Base-by-base conservation (phyloP, 805 yeast genomes). In the Priceomyces castillae region DNA sequence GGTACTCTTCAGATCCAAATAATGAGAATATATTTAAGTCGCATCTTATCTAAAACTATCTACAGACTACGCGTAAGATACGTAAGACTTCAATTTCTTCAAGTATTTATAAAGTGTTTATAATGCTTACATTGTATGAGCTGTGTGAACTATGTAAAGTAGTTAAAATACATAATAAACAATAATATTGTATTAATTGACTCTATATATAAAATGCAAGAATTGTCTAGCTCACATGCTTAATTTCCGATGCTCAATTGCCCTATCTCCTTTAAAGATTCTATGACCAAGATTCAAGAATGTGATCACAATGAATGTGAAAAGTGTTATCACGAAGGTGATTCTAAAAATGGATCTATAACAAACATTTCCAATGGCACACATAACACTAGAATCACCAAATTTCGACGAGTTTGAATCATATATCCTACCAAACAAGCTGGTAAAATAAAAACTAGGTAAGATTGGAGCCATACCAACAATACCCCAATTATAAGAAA, bases 401-500 rank as follows among this genome's bases (percentile, higher is more conserved):
- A 34, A 31, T 6, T 43, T 12, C 17, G n/a, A 30, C 6, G 73
- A 59, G 39, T 65, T 56, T 12, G 71, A 60, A 57, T 86, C 95
- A 59, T 81, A 86, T 23, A 76, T 70, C 18, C 64, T 56, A 9
- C 94, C 94, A 61, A 85, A 82, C 33, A 81, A 59, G 42, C 73
- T 69, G 34, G 87, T 84, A 49, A 86, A 73, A 46, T 75, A 63
- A 49, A 77, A 76, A 31, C 84, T 76, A 1, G 86, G 80, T 0
- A 81, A 48, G 12, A 83, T 74, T 1, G 94, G 90, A 0, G 90
- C 79, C 41, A 83, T 55, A 9, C 82, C 80, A 17, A 84, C 73
- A 28, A 81, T 57, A 0, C 95, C 95, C 87, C 90, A 86, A 54
- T 84, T 84, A 50, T 76, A 80, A 6, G 86, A 77, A 53, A 85